Evolutionary conservation across 1,139 yeast genomes (phyloP).

Genomic region (Saccharomyces hybrid): DNA sequence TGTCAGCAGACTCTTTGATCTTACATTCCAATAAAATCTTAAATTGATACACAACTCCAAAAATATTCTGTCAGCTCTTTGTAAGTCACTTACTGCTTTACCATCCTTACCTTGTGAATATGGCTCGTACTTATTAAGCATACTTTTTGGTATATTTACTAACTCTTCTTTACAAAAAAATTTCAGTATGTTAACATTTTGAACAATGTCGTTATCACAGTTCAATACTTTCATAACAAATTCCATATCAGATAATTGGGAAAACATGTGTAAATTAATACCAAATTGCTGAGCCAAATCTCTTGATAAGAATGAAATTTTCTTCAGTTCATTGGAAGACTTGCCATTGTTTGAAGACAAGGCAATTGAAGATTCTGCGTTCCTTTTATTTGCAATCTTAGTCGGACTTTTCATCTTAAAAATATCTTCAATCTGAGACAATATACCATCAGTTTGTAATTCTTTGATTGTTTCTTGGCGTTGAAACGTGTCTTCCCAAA

Average conservation of each 20-base stretch:
- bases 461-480: constrained; percentile 46
- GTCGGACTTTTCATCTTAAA: constrained; percentile 47
- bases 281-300: constrained; percentile 90
- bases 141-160: constrained; percentile 60
- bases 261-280: constrained; percentile 78
- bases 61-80: constrained; percentile 74
- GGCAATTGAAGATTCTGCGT: constrained; percentile 14
- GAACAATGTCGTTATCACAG: constrained; percentile 65
- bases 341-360: background rate
- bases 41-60: constrained; percentile 72
- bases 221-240: constrained; percentile 57
- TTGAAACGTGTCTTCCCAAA: constrained; percentile 61
- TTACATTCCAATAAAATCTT: constrained; percentile 75
- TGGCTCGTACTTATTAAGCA: constrained; percentile 63
- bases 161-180: constrained; percentile 71
- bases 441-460: constrained; percentile 55
- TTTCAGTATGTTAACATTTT: constrained; percentile 67
- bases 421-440: constrained; percentile 68
- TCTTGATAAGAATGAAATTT: constrained; percentile 59
- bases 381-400: constrained; percentile 38
- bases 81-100: constrained; percentile 56
- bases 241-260: constrained; percentile 52
- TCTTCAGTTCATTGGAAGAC: constrained; percentile 28
- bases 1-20: constrained; percentile 71
- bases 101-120: constrained; percentile 55